phyloP scores from a whole-genome alignment of 2,329 filamentous ascomycete genomes.

The Davidsoniella eucalypti region DNA sequence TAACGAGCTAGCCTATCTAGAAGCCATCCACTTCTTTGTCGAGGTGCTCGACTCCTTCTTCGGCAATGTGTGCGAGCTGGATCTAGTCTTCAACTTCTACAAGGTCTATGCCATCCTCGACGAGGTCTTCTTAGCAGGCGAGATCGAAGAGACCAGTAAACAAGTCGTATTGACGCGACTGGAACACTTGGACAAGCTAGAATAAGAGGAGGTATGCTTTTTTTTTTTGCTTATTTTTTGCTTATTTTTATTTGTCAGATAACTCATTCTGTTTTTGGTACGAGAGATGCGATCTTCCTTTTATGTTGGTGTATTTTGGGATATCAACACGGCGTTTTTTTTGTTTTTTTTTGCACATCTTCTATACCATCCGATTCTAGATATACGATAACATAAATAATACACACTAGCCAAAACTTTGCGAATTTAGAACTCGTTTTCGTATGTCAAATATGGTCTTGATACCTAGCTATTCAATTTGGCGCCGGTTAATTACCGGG shows the following conservation, averaged over 20 bases:
- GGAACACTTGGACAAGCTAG: constrained; percentile 91
- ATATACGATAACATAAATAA: too few species aligned
- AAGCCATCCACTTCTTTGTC: constrained; percentile 98
- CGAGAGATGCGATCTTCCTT: not conserved
- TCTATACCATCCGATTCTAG: not conserved
- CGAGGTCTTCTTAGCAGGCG: constrained; percentile 91
- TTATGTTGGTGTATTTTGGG: not conserved
- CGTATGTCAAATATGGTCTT: too few species aligned
- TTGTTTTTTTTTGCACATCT: not conserved
- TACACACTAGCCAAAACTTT: too few species aligned
- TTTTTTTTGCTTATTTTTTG: too few species aligned
- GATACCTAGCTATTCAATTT: too few species aligned
- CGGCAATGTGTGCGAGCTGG: constrained; percentile 95
- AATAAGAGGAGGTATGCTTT: constrained; percentile 31
- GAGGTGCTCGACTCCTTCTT: constrained; percentile 98
- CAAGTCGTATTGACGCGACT: constrained; percentile 88
- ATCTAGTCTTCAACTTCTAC: constrained; percentile 70
- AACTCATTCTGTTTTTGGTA: not conserved
- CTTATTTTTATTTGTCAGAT: not conserved
- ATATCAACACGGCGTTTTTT: constrained; percentile 5
- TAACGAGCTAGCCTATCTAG: constrained; percentile 90
- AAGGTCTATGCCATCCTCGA: constrained; percentile 96
- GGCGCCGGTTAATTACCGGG: too few species aligned
- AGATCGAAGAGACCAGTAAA: constrained; percentile 98
- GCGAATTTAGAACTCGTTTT: too few species aligned